Conservation (phyloP, 2,329 filamentous ascomycete genomes). For the Alternaria dauci region DNA sequence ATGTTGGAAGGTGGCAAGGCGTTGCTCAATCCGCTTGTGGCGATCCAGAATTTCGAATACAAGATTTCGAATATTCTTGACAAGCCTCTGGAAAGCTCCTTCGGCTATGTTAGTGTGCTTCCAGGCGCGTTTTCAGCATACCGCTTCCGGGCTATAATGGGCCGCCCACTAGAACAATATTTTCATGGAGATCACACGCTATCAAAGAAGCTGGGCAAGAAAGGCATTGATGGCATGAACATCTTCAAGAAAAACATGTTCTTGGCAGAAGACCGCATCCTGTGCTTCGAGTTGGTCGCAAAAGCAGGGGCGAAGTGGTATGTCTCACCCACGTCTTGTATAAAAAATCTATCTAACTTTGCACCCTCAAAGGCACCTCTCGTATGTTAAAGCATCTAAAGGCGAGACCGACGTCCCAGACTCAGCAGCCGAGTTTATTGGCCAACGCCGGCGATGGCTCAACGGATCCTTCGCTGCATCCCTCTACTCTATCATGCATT, state of each 20-base stretch:
- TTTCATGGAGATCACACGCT: conserved; percentile 99
- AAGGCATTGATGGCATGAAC: conserved; percentile 99
- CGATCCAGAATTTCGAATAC: conserved; percentile 98
- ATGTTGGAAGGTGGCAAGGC: conserved; percentile 92
- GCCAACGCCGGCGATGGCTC: conserved; percentile 96
- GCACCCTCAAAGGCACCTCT: neutral
- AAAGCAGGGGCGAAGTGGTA: conserved; percentile 99
- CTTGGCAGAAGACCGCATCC: conserved; percentile 99
- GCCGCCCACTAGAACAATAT: conserved; percentile 94
- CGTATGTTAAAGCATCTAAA: conserved; percentile 97
- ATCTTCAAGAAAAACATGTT: conserved; percentile 99
- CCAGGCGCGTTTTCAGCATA: conserved; percentile 99
- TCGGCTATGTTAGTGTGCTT: conserved; percentile 97
- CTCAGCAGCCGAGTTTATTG: conserved; percentile 95
- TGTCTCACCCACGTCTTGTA: conserved; percentile 65
- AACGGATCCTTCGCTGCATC: conserved; percentile 99
- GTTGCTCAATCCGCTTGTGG: conserved; percentile 91
- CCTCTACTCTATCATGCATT: conserved; percentile 98
- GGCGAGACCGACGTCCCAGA: conserved; percentile 98
- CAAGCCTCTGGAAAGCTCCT: conserved; percentile 95
- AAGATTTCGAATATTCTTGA: conserved; percentile 99
- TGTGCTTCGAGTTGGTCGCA: conserved; percentile 98
- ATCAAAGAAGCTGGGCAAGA: conserved; percentile 93
- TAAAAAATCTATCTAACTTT: neutral
- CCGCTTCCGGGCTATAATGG: conserved; percentile 97